phyloP scores from a whole-genome alignment of 2,329 filamentous ascomycete species.

The Alternaria sp. region DNA sequence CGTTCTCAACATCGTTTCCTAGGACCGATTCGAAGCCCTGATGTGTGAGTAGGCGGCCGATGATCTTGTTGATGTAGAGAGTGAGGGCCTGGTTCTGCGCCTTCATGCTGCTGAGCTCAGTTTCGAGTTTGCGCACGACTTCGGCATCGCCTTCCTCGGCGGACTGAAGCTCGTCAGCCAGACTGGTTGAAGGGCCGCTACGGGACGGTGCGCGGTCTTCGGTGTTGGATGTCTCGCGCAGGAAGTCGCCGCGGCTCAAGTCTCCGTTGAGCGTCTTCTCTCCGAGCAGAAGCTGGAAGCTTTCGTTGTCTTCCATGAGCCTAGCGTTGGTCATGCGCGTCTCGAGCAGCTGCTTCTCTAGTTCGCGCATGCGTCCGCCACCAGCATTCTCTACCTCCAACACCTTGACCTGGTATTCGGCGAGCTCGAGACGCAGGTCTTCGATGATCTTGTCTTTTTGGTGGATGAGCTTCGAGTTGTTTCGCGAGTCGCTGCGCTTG shows the following conservation, averaged over 20 bases:
- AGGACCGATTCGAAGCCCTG: slow-evolving; percentile 95
- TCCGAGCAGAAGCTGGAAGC: slow-evolving; percentile 91
- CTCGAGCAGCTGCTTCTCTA: slow-evolving; percentile 90
- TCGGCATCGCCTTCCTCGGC: slow-evolving; percentile 59
- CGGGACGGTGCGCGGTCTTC: slow-evolving; percentile 43
- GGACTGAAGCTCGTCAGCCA: slow-evolving; percentile 85
- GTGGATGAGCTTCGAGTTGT: slow-evolving; percentile 85
- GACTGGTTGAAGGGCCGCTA: slow-evolving; percentile 45
- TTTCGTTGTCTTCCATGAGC: slow-evolving; percentile 98
- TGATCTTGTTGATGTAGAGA: slow-evolving; percentile 98
- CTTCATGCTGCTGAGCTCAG: slow-evolving; percentile 78
- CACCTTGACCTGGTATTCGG: slow-evolving; percentile 93
- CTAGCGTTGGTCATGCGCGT: slow-evolving; percentile 94
- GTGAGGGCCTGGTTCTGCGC: slow-evolving; percentile 98
- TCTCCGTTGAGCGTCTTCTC: slow-evolving; percentile 96
- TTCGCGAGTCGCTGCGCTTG: slow-evolving; percentile 85
- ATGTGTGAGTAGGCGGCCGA: slow-evolving; percentile 90
- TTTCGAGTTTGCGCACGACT: slow-evolving; percentile 70
- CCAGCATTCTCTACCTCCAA: slow-evolving; percentile 94
- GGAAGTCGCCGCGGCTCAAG: slow-evolving; percentile 82
- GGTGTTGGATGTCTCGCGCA: slow-evolving; percentile 57
- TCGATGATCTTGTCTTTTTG: slow-evolving; percentile 98
- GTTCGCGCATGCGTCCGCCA: slow-evolving; percentile 82
- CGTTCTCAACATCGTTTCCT: slow-evolving; percentile 69
- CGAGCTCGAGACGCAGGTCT: slow-evolving; percentile 86